Evolutionary conservation across 2,329 filamentous ascomycete species (phyloP).

Genomic region (Exophiala phaeomuriformis): DNA sequence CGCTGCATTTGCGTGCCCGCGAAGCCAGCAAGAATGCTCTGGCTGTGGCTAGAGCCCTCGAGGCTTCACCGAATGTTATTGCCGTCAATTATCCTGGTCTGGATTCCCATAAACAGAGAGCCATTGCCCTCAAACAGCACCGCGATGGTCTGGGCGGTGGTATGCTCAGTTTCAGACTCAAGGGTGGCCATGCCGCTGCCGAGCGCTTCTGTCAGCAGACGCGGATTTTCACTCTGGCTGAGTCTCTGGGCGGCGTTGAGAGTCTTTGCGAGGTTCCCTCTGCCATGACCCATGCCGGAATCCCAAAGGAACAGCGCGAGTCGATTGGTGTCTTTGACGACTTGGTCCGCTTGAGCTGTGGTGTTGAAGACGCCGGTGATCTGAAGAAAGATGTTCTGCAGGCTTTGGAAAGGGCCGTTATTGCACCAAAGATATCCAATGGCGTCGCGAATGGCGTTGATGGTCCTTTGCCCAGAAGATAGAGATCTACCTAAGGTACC

Average conservation of each 20-base stretch:
- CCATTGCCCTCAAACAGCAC: constrained; percentile 83
- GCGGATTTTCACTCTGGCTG: constrained; percentile 84
- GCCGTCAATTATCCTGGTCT: constrained; percentile 94
- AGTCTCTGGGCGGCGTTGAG: constrained; percentile 88
- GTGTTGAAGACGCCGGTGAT: constrained; percentile 84
- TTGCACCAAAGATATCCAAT: constrained; percentile 43
- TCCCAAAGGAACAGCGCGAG: constrained; percentile 83
- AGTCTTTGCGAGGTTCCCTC: constrained; percentile 84
- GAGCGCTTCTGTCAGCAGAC: constrained; percentile 88
- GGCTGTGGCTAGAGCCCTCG: constrained; percentile 66
- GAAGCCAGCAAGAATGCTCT: constrained; percentile 79
- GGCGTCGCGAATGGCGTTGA: constrained; percentile 24
- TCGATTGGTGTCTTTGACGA: constrained; percentile 92
- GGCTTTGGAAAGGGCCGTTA: constrained; percentile 70
- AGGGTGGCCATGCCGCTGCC: constrained; percentile 75
- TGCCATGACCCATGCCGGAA: constrained; percentile 95
- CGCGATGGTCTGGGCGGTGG: constrained; percentile 89
- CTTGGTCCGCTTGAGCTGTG: constrained; percentile 85
- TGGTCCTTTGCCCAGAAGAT: constrained; percentile 2
- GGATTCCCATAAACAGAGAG: constrained; percentile 75
- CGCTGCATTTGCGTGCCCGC: constrained; percentile 81
- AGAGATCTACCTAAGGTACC: background rate
- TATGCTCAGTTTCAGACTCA: constrained; percentile 94
- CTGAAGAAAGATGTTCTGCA: constrained; percentile 72
- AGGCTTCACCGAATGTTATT: constrained; percentile 72